Base-by-base conservation (phyloP, 441 rosid genomes). In the Mallotus japonicus region DNA sequence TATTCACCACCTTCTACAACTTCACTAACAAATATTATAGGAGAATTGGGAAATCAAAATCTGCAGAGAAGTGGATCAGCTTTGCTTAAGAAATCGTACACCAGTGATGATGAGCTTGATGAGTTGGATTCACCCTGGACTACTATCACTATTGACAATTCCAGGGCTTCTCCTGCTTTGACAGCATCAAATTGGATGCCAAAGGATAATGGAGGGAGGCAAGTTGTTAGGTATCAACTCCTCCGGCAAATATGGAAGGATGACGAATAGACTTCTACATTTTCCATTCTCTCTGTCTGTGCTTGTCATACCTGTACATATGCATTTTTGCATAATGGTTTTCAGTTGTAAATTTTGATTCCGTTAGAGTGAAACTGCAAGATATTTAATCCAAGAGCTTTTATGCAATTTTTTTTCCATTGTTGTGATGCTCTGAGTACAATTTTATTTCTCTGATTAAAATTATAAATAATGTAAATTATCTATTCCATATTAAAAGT, bases 71-170 rank as follows among this genome's bases (percentile, higher is more conserved):
- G 86, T 54, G 82, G 86, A 62, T 87, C 94, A 74, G 72, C 90
- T 0, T 75, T 88, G 64, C 90, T 81, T 22, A 85, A 76, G 76
- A 91, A 91, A 82, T 83, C 94, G 11, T 85, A 91, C 80, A 83
- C 91, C 0, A 92, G 99, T 6, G 96, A 91, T 11, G 97, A 92
- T 59, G 99, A 91, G 78, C 90, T 90, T 22, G 93, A 90, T 70
- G 96, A 88, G 75, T 82, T 91, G 69, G 95, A 91, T 80, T 87
- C 95, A 8, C 89, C 95, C 32, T 69, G 91, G 58, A 82, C 84
- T 72, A 83, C 94, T 1, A 84, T 92, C 69, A 56, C 82, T 24
- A 67, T 79, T 17, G 88, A 83, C 57, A 83, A 75, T 60, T 74
- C 79, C 55, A 76, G 60, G 49, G 73, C 71, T 81, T 81, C 86